These are phyloP conservation scores for Neurospora sp. DNA, from an alignment of 495 filamentous ascomycete species.

Conservation along the genomic window DNA sequence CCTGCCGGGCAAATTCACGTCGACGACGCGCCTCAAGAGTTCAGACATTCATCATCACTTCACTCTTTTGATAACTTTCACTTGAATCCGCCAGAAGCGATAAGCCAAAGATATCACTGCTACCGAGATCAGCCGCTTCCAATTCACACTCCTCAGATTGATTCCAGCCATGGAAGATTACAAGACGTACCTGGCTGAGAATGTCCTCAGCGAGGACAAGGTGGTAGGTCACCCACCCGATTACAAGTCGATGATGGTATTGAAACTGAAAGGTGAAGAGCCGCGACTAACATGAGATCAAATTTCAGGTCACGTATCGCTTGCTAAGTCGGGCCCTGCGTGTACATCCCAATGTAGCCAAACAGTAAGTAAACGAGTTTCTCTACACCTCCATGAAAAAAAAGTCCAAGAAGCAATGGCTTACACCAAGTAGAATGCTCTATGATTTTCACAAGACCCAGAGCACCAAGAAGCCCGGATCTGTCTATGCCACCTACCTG, in stretches of 20 bases:
- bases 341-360: conserved; percentile 58
- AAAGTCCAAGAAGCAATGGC: background rate
- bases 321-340: conserved; percentile 67
- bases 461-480: conserved; percentile 63
- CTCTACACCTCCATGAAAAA: background rate
- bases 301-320: conserved; percentile 69
- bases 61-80: background rate
- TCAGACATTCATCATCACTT: background rate
- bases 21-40: conserved; percentile 1
- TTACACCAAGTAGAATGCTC: conserved; percentile 54
- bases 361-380: conserved; percentile 16
- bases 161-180: conserved; percentile 41
- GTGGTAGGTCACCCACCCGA: conserved; percentile 43
- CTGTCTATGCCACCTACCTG: conserved; percentile 81
- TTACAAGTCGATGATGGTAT: background rate
- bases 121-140: background rate
- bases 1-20: background rate
- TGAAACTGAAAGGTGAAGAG: background rate
- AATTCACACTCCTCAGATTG: background rate
- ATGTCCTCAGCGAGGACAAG: conserved; percentile 65
- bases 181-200: conserved; percentile 60
- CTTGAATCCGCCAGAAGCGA: background rate
- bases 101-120: background rate
- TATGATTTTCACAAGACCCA: conserved; percentile 77
- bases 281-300: background rate